A percentile compares a stretch with the other conserved stretches of the same genome.
These are phyloP conservation scores for Hypoxylon sp. DNA, from an alignment of 2,329 filamentous ascomycete species.

Conservation along the genomic window DNA sequence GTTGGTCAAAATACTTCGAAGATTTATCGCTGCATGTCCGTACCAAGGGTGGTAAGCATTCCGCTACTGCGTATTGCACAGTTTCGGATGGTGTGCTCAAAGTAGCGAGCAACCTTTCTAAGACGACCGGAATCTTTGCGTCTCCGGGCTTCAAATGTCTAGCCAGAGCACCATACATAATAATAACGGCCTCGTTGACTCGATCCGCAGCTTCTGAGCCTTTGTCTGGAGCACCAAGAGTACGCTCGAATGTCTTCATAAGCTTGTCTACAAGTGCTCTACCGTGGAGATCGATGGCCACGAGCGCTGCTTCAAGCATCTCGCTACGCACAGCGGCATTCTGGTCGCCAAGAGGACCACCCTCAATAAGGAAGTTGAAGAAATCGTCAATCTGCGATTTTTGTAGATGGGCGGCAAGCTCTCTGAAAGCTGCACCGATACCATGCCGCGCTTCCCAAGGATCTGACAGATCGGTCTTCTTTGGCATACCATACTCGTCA, in stretches of 20 bases:
- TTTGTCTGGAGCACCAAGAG: constrained; percentile 87
- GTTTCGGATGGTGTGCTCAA: constrained; percentile 95
- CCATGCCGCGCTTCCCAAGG: constrained; percentile 94
- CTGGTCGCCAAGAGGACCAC: constrained; percentile 88
- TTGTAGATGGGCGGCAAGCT: constrained; percentile 80
- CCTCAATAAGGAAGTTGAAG: constrained; percentile 86
- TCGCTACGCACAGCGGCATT: constrained; percentile 83
- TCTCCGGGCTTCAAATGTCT: constrained; percentile 90
- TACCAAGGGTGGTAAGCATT: constrained; percentile 93
- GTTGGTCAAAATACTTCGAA: constrained; percentile 82
- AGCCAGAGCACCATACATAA: constrained; percentile 95
- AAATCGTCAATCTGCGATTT: constrained; percentile 80
- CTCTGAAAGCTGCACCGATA: constrained; percentile 87
- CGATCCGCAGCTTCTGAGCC: constrained; percentile 86
- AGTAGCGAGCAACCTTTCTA: constrained; percentile 87
- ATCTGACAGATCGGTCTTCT: constrained; percentile 88
- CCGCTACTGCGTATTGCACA: constrained; percentile 95
- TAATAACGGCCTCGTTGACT: constrained; percentile 96
- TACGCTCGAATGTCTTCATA: constrained; percentile 92
- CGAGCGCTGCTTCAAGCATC: constrained; percentile 92
- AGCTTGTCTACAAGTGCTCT: constrained; percentile 86
- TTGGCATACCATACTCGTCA: constrained; percentile 95
- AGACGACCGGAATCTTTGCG: constrained; percentile 86
- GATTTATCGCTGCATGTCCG: constrained; percentile 83
- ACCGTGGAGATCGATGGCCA: constrained; percentile 85